Evolutionary conservation across 2,329 filamentous ascomycete genomes (phyloP), one percentile per base, ranked within the genome.

Genomic region (Talaromyces piceae): DNA sequence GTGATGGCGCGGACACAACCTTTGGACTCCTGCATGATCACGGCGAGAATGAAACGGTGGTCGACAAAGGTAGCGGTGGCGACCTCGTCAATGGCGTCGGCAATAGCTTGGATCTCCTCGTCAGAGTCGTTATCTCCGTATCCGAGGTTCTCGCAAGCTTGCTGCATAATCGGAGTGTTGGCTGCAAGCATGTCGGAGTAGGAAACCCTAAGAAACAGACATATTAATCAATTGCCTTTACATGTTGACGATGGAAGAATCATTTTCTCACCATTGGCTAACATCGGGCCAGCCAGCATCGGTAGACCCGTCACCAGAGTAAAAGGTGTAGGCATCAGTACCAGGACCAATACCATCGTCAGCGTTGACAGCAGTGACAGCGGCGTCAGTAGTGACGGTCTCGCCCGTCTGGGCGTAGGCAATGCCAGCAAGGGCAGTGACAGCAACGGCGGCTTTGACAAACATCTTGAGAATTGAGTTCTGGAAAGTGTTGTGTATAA

Each of bases 11-110:
- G 57, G 33, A 63, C 62, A 31, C 59, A 62, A 11, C 58, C 59
- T 48, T 49, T 52, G 2, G 61, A 63, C 50, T 68, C 66, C 56
- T 68, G 65, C 56, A 66, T 60, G 11, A 67, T 58, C n/a, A 65
- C 56, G 5, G 64, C 65, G 2, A 68, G 55, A 23, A 66, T 64
- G 51, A 66, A 64, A 4, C 65, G 58, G 28, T 61, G 62, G 49
- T 67, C 63, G 7, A 67, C 57, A n/a, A 31, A 45, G 16, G 52
- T 54, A 16, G 37, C 59, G 25, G 60, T 59, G 13, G 67, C 61
- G 5, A 65, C 63, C 9, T 54, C 45, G 37, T 63, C 56, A 47
- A 71, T 70, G 41, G 62, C 63, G 25, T 59, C 51, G 20, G 54
- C 55, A 43, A 69, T 64, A 25, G 41, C 44, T n/a, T 33, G 28